phyloP scores from a whole-genome alignment of 2,329 filamentous ascomycete species.

The Aspergillus piperis region DNA sequence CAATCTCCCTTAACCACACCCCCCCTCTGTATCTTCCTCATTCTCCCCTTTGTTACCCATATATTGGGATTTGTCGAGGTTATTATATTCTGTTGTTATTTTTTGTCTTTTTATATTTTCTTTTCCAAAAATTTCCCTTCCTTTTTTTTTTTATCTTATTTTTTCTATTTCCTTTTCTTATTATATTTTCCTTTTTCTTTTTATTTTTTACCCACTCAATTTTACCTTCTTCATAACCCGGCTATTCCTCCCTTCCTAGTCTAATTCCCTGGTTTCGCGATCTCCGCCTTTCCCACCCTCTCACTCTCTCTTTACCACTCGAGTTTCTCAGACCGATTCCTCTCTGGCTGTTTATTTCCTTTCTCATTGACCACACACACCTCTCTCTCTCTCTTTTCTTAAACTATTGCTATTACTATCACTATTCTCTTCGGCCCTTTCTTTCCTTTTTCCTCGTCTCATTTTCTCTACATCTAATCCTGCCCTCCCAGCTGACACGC shows the following conservation, averaged over 20 bases:
- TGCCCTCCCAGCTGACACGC: conserved; percentile 22
- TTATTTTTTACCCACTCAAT: not conserved
- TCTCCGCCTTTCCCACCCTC: conserved; percentile 2
- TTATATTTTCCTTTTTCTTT: not conserved
- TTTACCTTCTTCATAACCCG: conserved; percentile 5
- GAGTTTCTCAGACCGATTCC: conserved; percentile 3
- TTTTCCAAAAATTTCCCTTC: too few species aligned
- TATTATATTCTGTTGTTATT: conserved; percentile 1
- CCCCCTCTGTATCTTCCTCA: not conserved
- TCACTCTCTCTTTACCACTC: conserved; percentile 3
- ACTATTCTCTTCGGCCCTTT: not conserved
- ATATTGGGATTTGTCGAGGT: conserved; percentile 10
- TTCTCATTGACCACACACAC: conserved; percentile 14
- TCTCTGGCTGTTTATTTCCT: conserved; percentile 7
- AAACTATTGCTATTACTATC: too few species aligned
- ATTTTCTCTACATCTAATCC: conserved; percentile 28
- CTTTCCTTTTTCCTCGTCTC: conserved; percentile 23
- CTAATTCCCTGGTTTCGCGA: conserved; percentile 10
- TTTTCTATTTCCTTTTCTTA: not conserved
- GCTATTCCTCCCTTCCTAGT: conserved; percentile 2
- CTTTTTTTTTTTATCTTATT: too few species aligned
- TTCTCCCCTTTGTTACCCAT: conserved; percentile 15
- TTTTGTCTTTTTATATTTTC: not conserved
- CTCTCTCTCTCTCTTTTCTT: conserved; percentile 16
- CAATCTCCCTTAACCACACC: not conserved